Base-by-base conservation (phyloP, 345 rosid species). In the Pseudoturritis turrita region DNA sequence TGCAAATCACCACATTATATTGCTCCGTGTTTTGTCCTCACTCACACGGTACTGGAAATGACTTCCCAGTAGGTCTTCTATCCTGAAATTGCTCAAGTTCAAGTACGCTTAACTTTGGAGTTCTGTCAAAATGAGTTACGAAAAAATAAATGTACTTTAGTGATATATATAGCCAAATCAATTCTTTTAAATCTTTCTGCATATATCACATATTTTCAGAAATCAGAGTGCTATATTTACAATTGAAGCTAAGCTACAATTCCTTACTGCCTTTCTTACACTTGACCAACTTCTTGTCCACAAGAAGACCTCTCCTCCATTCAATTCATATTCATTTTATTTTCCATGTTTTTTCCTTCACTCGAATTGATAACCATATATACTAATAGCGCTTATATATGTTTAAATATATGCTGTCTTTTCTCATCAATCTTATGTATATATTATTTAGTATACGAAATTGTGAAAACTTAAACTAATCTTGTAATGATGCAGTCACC, bases 241-340 rank as follows among this genome's bases (percentile, higher is more conserved):
- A 29, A 52, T 29, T 47, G 67, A 54, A 66, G 19, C 73, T 49
- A 66, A 51, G 73, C 15, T 61, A 60, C 68, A 68, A 15, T 50
- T 54, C 50, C 26, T 37, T 59, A 29, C 72, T 73, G 52, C 56
- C 73, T 59, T 74, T 74, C 78, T 54, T 62, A 76, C 70, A 68
- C 41, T 75, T 75, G 74, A 75, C 79, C 58, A 61, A 61, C 39
- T 68, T 61, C 51, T 75, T 75, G 69, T 75, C 79, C 70, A 62
- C 25, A 69, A 61, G 35, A 41, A 54, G 70, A 17, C 50, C 3
- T 61, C 31, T 68, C 57, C 10, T 50, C 28, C 28, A 62, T 33
- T 65, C 39, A 53, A 10, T 47, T 21, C 31, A 9, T 18, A 26
- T 2, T 14, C 25, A 13, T 18, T 45, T 54, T 46, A 2, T 36